phyloP scores from a whole-genome alignment of 1,139 yeast species.

The Saccharomyces hybrid region DNA sequence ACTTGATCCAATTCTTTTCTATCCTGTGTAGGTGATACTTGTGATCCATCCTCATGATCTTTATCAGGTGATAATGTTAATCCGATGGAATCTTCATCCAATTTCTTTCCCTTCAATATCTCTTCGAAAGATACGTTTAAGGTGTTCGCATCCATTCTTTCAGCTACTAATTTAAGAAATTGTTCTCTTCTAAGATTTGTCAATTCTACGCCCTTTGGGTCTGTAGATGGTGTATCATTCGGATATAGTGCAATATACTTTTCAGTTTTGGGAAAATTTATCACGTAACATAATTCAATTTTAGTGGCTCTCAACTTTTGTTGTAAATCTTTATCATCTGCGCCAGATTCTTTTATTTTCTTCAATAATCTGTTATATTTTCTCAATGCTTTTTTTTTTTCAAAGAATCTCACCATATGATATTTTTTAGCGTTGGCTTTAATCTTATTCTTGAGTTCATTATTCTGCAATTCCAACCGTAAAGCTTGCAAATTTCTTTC shows the following conservation, averaged over 20 bases:
- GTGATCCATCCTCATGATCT: slow-evolving; percentile 7
- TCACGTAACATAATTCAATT: slow-evolving; percentile 67
- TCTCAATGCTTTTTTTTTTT: slow-evolving; percentile 77
- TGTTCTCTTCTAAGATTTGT: slow-evolving; percentile 46
- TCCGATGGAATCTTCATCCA: slow-evolving; percentile 24
- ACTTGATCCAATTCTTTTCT: slow-evolving; percentile 6
- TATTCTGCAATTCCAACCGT: slow-evolving; percentile 53
- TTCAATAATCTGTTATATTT: slow-evolving; percentile 59
- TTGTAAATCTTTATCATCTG: slow-evolving; percentile 36
- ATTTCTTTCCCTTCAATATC: slow-evolving; percentile 42
- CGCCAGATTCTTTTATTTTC: slow-evolving; percentile 25
- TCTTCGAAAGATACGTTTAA: slow-evolving; percentile 55
- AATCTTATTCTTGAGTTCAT: slow-evolving; percentile 43
- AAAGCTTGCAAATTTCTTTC: slow-evolving; percentile 81
- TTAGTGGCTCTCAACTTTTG: slow-evolving; percentile 50
- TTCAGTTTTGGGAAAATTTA: slow-evolving; percentile 67
- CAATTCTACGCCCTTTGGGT: slow-evolving; percentile 19
- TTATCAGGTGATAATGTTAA: slow-evolving; percentile 13
- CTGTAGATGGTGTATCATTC: slow-evolving; percentile 19
- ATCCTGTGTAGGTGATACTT: slow-evolving; percentile 8
- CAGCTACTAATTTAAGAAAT: slow-evolving; percentile 45
- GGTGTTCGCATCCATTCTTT: slow-evolving; percentile 42
- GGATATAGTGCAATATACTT: slow-evolving; percentile 80
- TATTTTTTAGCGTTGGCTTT: slow-evolving; percentile 66
- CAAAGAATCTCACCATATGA: slow-evolving; percentile 91